These are phyloP conservation scores for Candida alai DNA, from an alignment of 805 yeast species.

Conservation along the genomic window DNA sequence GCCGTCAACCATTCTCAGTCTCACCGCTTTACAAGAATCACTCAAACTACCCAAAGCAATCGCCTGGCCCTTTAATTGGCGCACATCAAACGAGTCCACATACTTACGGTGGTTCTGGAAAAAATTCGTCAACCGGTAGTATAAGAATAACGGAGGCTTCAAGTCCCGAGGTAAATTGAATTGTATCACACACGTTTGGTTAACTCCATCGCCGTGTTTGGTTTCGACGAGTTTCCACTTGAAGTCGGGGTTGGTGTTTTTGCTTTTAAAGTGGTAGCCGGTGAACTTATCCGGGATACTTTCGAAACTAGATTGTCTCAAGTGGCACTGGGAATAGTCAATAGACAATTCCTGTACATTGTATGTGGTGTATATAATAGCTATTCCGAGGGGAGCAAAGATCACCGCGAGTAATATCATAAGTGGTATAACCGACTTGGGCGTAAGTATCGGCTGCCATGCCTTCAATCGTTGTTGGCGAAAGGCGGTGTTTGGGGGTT, in stretches of 20 bases:
- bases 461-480: conserved; percentile 70
- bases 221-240: conserved; percentile 54
- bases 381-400: conserved; percentile 90
- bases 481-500: conserved; percentile 66
- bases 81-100: conserved; percentile 77
- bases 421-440: conserved; percentile 85
- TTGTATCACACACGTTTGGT: conserved; percentile 55
- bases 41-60: conserved; percentile 48
- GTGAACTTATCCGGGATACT: conserved; percentile 59
- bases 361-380: conserved; percentile 71
- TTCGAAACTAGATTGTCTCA: conserved; percentile 32
- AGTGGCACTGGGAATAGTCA: conserved; percentile 70
- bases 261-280: conserved; percentile 55
- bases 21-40: conserved; percentile 34
- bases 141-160: conserved; percentile 67
- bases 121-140: conserved; percentile 85
- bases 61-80: conserved; percentile 77
- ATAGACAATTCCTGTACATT: conserved; percentile 71
- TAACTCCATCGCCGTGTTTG: conserved; percentile 32
- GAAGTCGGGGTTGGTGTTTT: conserved; percentile 43
- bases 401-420: conserved; percentile 69
- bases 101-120: conserved; percentile 94
- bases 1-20: conserved; percentile 36
- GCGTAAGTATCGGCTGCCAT: conserved; percentile 87
- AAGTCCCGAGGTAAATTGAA: conserved; percentile 72